phyloP scores from a whole-genome alignment of 2,329 filamentous ascomycete genomes.

The Calonectria ilicicola region DNA sequence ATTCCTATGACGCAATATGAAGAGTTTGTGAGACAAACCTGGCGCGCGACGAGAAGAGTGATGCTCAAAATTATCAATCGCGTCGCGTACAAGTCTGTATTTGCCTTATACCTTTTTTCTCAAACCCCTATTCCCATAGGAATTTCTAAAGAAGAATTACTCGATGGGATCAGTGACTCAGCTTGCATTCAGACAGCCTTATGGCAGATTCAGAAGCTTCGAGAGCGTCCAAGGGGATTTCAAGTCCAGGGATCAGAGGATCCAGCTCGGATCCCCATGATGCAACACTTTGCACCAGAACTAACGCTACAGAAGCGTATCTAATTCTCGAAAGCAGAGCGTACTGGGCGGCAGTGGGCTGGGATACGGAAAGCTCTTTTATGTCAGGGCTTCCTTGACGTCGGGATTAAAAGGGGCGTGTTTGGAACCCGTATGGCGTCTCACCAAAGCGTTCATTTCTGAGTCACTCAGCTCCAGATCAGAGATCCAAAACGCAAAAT shows the following conservation, averaged over 20 bases:
- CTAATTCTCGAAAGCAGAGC: conserved; percentile 52
- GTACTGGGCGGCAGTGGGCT: conserved; percentile 56
- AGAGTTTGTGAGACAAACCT: conserved; percentile 41
- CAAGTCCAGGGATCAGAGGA: conserved; percentile 56
- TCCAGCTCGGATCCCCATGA: conserved; percentile 35
- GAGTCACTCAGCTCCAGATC: conserved; percentile 46
- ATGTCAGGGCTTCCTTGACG: conserved; percentile 53
- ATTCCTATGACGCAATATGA: conserved; percentile 11
- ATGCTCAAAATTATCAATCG: conserved; percentile 56
- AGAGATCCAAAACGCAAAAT: conserved; percentile 40
- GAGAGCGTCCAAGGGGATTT: conserved; percentile 52
- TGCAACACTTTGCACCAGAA: conserved; percentile 43
- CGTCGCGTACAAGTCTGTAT: conserved; percentile 54
- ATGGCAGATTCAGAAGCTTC: conserved; percentile 54
- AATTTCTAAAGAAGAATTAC: conserved; percentile 55
- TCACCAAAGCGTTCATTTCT: conserved; percentile 40
- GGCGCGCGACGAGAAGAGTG: conserved; percentile 51
- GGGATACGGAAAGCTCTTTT: conserved; percentile 55
- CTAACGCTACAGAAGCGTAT: conserved; percentile 38
- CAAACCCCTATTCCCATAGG: conserved; percentile 54
- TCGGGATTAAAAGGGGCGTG: conserved; percentile 52
- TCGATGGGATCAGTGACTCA: conserved; percentile 53
- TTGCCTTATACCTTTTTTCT: conserved; percentile 54
- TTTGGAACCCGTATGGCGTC: conserved; percentile 44
- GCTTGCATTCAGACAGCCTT: conserved; percentile 55